Base-by-base conservation (phyloP, 148 eudicot genomes). In the Rhododendron vialii region DNA sequence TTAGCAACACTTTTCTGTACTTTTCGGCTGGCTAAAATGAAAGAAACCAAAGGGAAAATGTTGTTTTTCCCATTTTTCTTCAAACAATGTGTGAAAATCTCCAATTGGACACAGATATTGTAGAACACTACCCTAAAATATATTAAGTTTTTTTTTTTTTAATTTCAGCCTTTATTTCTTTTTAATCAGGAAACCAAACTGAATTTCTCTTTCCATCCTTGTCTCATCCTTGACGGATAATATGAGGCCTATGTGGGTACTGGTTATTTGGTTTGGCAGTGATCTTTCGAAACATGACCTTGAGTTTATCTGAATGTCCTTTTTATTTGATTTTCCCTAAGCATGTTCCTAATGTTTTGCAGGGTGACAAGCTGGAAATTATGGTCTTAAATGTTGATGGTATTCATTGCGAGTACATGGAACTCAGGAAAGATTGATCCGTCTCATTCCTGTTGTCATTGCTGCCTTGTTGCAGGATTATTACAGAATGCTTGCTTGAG, bases 291-390 rank as follows among this genome's bases (percentile, higher is more conserved):
- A 55, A 50, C 51, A 50, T 28, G 26, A 43, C 9, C 36, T 87
- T 5, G 38, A 76, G 24, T 43, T 83, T 28, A 13, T 73, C 18
- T 15, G 36, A 15, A 33, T 2, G 8, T 30, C 7, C 7, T 71
- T 26, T 61, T 26, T 61, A 22, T 22, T 36, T 63, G 18, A 0
- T 28, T 65, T 69, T 69, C 48, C 9, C 41, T 69, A 9, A 83
- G 38, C 45, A 33, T 13, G 24, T 55, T 3, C 8, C 33, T 41
- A 85, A 50, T 89, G 65, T 87, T 47, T 84, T 67, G 63, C 95
- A 96, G 99, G 99, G 99, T 82, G 99, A 96, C 93, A 96, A 92
- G 88, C 92, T 96, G 90, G 99, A 96, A 86, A 88, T 96, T 15
- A 87, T 96, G 30, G 87, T 95, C 81, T 84, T 96, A 87, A 96